Conservation (phyloP, 202 grass and related monocot genomes). For the Schoenoplectus tabernaemontani region DNA sequence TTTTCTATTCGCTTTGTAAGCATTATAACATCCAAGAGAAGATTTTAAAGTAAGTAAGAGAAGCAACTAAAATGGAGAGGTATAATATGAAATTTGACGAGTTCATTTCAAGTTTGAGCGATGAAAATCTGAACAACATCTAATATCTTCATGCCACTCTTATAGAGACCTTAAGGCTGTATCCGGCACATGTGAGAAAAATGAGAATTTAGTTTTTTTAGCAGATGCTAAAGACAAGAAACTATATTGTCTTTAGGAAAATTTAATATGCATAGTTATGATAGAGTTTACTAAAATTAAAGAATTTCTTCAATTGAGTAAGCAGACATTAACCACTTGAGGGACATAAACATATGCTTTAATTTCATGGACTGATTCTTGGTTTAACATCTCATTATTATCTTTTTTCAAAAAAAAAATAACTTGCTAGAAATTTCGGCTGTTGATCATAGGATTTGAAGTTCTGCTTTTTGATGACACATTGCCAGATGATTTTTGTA, state of each 20-base stretch:
- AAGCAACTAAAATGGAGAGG: background rate
- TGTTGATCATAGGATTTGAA: constrained; percentile 40
- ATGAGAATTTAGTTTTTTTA: no score
- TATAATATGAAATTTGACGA: constrained; percentile 14
- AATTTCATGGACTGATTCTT: background rate
- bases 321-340: background rate
- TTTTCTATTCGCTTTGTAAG: constrained; percentile 52
- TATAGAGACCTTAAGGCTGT: constrained; percentile 56
- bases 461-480: constrained; percentile 62
- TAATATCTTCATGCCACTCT: constrained; percentile 57
- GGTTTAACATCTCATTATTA: background rate
- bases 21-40: constrained; percentile 39
- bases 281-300: background rate
- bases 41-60: constrained; percentile 30
- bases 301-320: background rate
- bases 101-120: constrained; percentile 38
- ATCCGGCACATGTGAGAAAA: constrained; percentile 40
- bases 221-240: background rate
- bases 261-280: background rate
- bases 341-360: background rate
- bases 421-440: background rate
- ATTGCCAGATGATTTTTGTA: constrained; percentile 35
- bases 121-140: constrained; percentile 63
- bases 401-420: background rate
- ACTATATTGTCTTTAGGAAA: background rate